Conservation (phyloP, 1,284 basidiomycete species). For the Leccinum huronense region DNA sequence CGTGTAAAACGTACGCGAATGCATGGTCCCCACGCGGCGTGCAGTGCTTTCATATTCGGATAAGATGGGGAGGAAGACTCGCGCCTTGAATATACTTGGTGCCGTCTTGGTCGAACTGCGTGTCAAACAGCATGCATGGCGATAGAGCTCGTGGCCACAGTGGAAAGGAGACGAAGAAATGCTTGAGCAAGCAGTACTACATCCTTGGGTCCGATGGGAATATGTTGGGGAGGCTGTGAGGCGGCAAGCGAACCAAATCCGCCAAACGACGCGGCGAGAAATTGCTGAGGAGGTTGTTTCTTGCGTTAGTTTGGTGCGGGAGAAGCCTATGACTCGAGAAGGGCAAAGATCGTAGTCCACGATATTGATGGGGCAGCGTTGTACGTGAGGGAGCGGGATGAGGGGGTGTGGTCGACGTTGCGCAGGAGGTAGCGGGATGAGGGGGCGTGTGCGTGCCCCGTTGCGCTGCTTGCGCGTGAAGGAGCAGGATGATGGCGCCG, state of each 20-base stretch:
- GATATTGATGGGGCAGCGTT: conserved; percentile 40
- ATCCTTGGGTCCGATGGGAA: conserved; percentile 69
- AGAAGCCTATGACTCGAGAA: conserved; percentile 52
- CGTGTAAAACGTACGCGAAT: too few relatives aligned
- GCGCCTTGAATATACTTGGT: too few relatives aligned
- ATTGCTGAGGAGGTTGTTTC: conserved; percentile 30
- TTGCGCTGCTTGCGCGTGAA: too few relatives aligned
- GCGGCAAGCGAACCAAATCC: conserved; percentile 30
- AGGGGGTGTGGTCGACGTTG: too few relatives aligned
- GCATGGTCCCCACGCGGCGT: too few relatives aligned
- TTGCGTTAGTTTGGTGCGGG: conserved; percentile 30
- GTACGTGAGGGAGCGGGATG: conserved; percentile 15
- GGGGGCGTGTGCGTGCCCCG: too few relatives aligned
- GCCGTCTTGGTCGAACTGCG: too few relatives aligned
- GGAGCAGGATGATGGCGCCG: too few relatives aligned
- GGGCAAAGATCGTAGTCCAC: conserved; percentile 53
- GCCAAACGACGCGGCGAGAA: conserved; percentile 29
- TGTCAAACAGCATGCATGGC: conserved; percentile 47
- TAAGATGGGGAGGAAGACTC: too few relatives aligned
- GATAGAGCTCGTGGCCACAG: conserved; percentile 76
- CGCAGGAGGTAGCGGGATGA: too few relatives aligned
- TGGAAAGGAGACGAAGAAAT: conserved; percentile 79
- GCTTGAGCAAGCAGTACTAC: conserved; percentile 70
- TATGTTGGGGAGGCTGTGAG: conserved; percentile 37
- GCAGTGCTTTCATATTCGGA: too few relatives aligned